Base-by-base conservation (phyloP, 345 rosid species). In the Hibiscus syriacus region DNA sequence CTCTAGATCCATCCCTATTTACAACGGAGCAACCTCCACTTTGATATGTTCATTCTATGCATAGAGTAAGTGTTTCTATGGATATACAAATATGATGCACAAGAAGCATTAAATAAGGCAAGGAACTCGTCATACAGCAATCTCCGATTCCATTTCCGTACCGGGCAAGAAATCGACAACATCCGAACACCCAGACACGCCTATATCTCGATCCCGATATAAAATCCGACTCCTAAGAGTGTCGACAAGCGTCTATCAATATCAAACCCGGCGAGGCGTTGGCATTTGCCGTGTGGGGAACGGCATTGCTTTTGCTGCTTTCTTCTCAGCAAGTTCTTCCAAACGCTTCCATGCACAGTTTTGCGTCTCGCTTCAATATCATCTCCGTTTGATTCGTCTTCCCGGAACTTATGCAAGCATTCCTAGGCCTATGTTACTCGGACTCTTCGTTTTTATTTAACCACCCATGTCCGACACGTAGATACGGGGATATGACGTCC, bases 291-390 rank as follows among this genome's bases (percentile, higher is more conserved):
- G 27, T 55, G 29, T 17, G 53, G 26, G 71, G 25, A 39, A 39
- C 20, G 3, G 8, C 19, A 7, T 25, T n/a, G 63, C 41, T 36
- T n/a, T 68, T 20, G n/a, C 39, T 69, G 32, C 82, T 71, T 84
- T 86, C 49, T 76, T 77, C 27, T 89, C 80, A 52, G 89, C 87
- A 25, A 86, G 77, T 76, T 89, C 93, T 78, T 92, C 96, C 74
- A 92, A 73, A 69, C 72, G 83, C 68, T 73, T 89, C 96, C 92
- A 87, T 30, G 68, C 68, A n/a, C n/a, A 4, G 76, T 78, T 69
- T 78, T 83, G 3, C 77, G 78, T 74, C 71, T 79, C 57, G 34
- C 65, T 72, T 71, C 78, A 43, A 69, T 49, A 34, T 83, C 84
- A 49, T 76, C 75, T 49, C 78, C 87, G 72, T 77, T 78, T 2